Evolutionary conservation across 352 stramenopile species (phyloP).

Genomic region (Phytophthora hibernalis): DNA sequence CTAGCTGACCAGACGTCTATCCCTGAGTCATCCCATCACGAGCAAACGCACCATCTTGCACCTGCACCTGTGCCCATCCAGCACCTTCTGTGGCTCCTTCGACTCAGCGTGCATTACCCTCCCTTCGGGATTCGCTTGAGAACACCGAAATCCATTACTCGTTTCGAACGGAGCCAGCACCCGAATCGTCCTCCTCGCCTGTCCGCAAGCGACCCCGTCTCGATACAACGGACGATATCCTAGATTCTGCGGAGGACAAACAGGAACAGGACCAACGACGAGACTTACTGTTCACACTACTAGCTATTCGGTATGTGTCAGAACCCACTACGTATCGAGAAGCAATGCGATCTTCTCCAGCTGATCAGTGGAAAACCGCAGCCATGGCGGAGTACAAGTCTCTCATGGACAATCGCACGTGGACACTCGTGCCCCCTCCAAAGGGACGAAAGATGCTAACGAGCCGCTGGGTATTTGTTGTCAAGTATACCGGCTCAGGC

Average conservation of each 20-base stretch:
- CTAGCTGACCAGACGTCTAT: neutral
- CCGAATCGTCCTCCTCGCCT: no score
- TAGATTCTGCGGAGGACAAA: conserved; percentile 10
- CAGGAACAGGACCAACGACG: conserved; percentile 1
- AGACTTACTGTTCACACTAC: neutral
- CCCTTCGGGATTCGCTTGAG: neutral
- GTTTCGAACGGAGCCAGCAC: neutral
- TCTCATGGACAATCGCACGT: no score
- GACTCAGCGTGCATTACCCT: neutral
- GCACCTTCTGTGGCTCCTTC: neutral
- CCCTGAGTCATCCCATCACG: neutral
- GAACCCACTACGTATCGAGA: conserved; percentile 9
- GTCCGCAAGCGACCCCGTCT: neutral
- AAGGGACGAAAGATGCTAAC: no score
- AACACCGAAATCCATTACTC: neutral
- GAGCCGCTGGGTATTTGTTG: no score
- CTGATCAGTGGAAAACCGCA: neutral
- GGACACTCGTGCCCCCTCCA: no score
- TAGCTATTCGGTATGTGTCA: conserved; percentile 13
- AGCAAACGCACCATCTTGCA: neutral
- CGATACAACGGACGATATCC: neutral
- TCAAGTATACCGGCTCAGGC: no score
- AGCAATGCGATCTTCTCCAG: conserved; percentile 1
- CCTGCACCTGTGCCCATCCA: neutral
- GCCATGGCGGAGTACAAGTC: no score